Evolutionary conservation across 2,329 filamentous ascomycete genomes (phyloP).

Genomic region (Zasmidium citrigriseum): DNA sequence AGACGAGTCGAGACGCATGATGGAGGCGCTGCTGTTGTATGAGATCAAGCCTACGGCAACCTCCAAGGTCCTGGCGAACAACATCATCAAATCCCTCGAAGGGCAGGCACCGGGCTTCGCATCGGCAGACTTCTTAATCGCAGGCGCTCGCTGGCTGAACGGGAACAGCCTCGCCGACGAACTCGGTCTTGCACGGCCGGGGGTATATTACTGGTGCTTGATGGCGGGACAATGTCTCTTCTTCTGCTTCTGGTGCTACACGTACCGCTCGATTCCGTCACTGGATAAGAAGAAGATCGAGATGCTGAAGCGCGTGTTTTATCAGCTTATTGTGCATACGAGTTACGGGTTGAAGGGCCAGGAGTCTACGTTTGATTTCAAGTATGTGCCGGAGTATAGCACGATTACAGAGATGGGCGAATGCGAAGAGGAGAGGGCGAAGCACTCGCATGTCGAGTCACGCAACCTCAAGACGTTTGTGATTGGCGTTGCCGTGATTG

Average conservation of each 20-base stretch:
- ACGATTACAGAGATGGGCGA: conserved; percentile 53
- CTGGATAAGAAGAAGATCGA: conserved; percentile 57
- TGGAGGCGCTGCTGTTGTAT: conserved; percentile 67
- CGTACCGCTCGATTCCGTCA: conserved; percentile 50
- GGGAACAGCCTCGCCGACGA: conserved; percentile 62
- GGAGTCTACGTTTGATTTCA: conserved; percentile 68
- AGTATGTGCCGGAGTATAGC: conserved; percentile 37
- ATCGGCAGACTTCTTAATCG: conserved; percentile 66
- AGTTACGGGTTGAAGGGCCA: conserved; percentile 63
- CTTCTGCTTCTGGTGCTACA: conserved; percentile 59
- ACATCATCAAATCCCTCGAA: conserved; percentile 71
- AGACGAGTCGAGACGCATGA: conserved; percentile 58
- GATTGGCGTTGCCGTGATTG: conserved; percentile 35
- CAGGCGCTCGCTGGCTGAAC: conserved; percentile 70
- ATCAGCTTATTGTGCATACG: conserved; percentile 62
- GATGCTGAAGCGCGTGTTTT: conserved; percentile 55
- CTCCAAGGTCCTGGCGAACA: conserved; percentile 68
- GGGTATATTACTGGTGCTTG: conserved; percentile 59
- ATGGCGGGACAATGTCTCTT: conserved; percentile 68
- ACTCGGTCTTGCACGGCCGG: conserved; percentile 60
- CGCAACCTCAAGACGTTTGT: conserved; percentile 51
- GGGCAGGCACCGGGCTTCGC: conserved; percentile 66
- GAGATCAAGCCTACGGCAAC: conserved; percentile 67
- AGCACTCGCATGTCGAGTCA: conserved; percentile 45
- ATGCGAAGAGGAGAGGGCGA: conserved; percentile 40